Percentiles rank a stretch among this genome's conserved stretches.
phyloP scores from a whole-genome alignment of 345 rosid genomes.

The Salix brachista region DNA sequence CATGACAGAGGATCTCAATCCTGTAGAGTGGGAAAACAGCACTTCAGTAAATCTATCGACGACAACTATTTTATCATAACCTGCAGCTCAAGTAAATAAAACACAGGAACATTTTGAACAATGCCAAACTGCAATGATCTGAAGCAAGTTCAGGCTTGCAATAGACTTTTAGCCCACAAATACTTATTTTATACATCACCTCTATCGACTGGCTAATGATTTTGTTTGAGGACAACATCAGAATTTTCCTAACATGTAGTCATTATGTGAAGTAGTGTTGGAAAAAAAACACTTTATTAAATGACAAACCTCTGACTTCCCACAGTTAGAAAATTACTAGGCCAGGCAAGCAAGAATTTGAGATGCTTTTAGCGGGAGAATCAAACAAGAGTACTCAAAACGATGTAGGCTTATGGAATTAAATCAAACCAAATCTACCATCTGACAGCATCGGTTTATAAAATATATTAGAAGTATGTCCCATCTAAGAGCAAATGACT shows the following conservation, averaged over 20 bases:
- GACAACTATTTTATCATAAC: background rate
- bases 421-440: background rate
- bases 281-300: background rate
- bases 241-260: background rate
- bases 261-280: background rate
- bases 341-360: background rate
- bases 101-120: background rate
- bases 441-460: background rate
- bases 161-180: background rate
- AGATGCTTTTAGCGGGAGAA: background rate
- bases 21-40: slow-evolving; percentile 38
- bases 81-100: background rate
- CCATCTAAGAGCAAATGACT: slow-evolving; percentile 8
- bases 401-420: background rate
- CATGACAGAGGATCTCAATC: slow-evolving; percentile 88
- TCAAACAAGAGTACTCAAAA: background rate
- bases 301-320: background rate
- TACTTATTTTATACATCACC: background rate
- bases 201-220: background rate
- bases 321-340: background rate
- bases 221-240: background rate
- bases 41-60: background rate
- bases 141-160: background rate
- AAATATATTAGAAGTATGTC: background rate
- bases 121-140: background rate